Conservation (phyloP, 345 rosid genomes). For the Camelina neglecta region DNA sequence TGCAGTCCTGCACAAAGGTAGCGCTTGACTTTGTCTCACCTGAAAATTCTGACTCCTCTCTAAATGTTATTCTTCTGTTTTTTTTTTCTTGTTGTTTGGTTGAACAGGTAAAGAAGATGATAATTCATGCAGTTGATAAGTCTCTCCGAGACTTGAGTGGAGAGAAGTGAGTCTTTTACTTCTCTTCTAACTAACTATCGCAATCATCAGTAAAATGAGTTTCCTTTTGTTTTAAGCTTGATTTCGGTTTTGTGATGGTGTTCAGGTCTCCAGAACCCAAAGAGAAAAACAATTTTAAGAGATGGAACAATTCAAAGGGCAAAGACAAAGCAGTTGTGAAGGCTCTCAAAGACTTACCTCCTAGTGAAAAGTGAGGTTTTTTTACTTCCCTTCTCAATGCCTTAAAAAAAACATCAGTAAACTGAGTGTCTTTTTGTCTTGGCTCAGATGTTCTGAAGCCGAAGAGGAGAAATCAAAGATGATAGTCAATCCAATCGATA, state of each 20-base stretch:
- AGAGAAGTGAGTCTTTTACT: not conserved
- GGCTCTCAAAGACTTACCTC: not conserved
- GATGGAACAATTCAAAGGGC: not conserved
- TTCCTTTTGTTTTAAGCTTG: not conserved
- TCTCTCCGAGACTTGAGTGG: not conserved
- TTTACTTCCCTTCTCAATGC: not conserved
- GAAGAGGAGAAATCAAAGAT: not conserved
- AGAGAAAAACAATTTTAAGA: not conserved
- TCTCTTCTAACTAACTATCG: not conserved
- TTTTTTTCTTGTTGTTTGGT: conserved; percentile 3
- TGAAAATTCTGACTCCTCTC: conserved; percentile 38
- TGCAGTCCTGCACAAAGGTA: conserved; percentile 72
- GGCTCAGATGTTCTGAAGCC: not conserved
- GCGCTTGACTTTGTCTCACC: conserved; percentile 75
- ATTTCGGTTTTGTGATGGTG: not conserved
- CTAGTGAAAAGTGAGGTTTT: not conserved
- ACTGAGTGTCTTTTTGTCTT: not conserved
- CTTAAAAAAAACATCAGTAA: not conserved
- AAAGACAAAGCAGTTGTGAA: not conserved
- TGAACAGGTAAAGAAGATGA: conserved; percentile 45
- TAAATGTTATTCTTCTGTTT: not conserved
- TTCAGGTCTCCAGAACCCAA: conserved; percentile 2
- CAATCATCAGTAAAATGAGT: not conserved
- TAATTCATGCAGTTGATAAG: conserved; percentile 20
- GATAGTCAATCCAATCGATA: not conserved